Evolutionary conservation across 345 rosid genomes (phyloP), one percentile per base, ranked within the genome.

Genomic region (Pistacia vera): DNA sequence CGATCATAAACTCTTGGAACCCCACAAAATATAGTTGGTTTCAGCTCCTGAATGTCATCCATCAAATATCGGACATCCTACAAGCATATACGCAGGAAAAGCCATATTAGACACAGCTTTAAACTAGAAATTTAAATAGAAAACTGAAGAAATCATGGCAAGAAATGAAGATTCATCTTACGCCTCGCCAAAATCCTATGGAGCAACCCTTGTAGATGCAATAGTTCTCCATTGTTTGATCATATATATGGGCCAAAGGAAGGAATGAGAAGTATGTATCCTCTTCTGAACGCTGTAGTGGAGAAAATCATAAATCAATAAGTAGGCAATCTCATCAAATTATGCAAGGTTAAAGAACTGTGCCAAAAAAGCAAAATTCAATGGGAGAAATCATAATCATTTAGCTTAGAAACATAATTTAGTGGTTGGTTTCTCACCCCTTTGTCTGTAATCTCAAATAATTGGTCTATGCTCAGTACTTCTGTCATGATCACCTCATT

Each of bases 1-100:
- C 92, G 87, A 65, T 93, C 97, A 65, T 87, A 93, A 83, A 96
- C 97, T 88, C 98, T 83, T 17, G 98, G 99, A 80, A 93, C 99
- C 18, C 87, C 97, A 51, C 88, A 91, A 75, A 93, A 90, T 51
- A 87, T 89, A 16, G 91, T 93, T 22, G 98, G 98, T 80, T 96
- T 91, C 66, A 93, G 80, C 76, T 89, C 95, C 59, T 91, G 97
- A 57, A 94, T 67, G 81, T 96, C 98, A n/a, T 92, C 97, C 84
- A 93, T 83, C 86, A 93, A 59, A 77, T 74, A 83, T 35, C 95
- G 77, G 48, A 89, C 89, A 85, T 93, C 99, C 98, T 96, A 70
- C 3, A 55, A 58, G 60, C 25, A 38, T 48, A 48, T 51, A 68
- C 16, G 10, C 61, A 68, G 65, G 8, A 64, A 52, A 51, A 68